Evolutionary conservation across 768 basidiomycete genomes (phyloP).

Genomic region (Pleurotus giganteus): DNA sequence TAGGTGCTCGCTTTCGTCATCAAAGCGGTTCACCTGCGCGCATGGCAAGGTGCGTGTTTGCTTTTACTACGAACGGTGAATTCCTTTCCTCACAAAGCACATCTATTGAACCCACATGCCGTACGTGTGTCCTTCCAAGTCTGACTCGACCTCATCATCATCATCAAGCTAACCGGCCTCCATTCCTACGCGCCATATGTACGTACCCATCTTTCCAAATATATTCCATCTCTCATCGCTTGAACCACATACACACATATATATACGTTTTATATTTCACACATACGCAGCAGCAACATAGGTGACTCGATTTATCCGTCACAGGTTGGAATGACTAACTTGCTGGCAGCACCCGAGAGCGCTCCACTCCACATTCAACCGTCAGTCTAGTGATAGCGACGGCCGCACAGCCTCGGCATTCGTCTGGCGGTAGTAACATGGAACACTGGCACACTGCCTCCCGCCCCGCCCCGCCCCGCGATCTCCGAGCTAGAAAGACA

Average conservation of each 20-base stretch:
- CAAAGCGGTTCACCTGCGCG: not conserved
- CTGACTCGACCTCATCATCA: not conserved
- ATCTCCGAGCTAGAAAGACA: not conserved
- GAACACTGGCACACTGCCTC: slow-evolving; percentile 9
- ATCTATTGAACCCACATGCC: not conserved
- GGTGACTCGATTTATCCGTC: not conserved
- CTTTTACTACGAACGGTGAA: not conserved
- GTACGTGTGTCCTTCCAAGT: not conserved
- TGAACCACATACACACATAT: too few species aligned
- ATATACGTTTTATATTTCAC: not conserved
- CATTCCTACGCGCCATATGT: not conserved
- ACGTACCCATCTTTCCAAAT: too few species aligned
- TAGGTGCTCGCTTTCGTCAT: too few species aligned
- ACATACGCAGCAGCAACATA: not conserved
- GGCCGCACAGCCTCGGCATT: not conserved
- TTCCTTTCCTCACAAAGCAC: slow-evolving; percentile 1
- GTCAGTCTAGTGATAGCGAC: not conserved
- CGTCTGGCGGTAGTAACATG: slow-evolving; percentile 21
- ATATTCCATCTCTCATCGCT: too few species aligned
- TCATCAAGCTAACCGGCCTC: not conserved
- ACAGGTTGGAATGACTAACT: too few species aligned
- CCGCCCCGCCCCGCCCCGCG: not conserved
- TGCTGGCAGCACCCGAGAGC: too few species aligned
- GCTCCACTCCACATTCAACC: too few species aligned
- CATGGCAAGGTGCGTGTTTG: not conserved